Evolutionary conservation across 2,329 filamentous ascomycete species (phyloP), one percentile per base, ranked within the genome.

Genomic region (Septoria petroselini): DNA sequence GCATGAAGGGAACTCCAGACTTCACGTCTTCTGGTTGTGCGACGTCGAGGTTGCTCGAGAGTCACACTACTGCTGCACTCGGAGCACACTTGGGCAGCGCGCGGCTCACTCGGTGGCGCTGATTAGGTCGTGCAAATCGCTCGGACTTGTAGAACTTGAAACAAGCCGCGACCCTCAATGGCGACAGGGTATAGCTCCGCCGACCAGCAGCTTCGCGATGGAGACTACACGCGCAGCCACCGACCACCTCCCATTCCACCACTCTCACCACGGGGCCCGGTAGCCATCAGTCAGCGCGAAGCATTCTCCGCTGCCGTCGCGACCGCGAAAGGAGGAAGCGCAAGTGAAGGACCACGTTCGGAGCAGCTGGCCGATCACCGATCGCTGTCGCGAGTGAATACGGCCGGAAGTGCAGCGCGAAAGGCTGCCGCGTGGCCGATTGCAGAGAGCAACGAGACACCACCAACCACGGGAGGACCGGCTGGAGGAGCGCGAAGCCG

Each of bases 141-240:
- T 38, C 17, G 18, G 38, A 45, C 35, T 47, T 33, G 43, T 42
- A 42, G n/a, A n/a, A n/a, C 42, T 47, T 47, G 49, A 52, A 52
- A 52, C 50, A 44, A 25, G 21, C 14, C 27, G 41, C 17, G 41
- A 34, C 27, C n/a, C 9, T 25, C 34, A 27, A 60, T 60, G 58
- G 58, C 58, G 29, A 53, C 58, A 48, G 55, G 55, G 44, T 56
- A 57, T 31, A 55, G 40, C 30, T 54, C 50, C 39, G 57, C 54
- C 25, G 51, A 51, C 29, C 43, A 48, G n/a, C n/a, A n/a, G 33
- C 50, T 55, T 48, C 49, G 50, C 31, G 60, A 60, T 30, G 51
- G 47, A 27, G 58, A 62, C 53, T 62, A 61, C 45, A 57, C 52
- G 15, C 30, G 47, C 23, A 48, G 57, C 17, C 61, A 62, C 49